Evolutionary conservation across 805 yeast genomes (phyloP), one percentile per base, ranked within the genome.

Genomic region (Grigorovia yakushimaensis): DNA sequence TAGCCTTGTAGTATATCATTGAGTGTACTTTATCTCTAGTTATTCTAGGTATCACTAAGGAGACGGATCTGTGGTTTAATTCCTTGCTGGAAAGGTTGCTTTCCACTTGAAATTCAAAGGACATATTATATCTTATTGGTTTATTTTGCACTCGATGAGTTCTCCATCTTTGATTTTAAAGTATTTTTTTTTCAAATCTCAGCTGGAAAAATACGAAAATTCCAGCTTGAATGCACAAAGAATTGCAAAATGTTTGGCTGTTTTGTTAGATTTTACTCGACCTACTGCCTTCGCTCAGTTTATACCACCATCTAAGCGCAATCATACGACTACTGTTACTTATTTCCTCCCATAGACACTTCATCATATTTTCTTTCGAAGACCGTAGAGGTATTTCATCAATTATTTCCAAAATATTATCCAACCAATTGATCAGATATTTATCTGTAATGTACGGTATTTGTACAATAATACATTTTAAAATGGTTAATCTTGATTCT

Each of bases 31-130:
- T 59, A 24, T 58, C 61, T 46, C 68, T 54, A 3, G 62, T 54
- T 19, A 64, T 22, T 24, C 64, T 54, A 15, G 67, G 68, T 9
- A 64, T 57, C 44, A 60, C 60, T 21, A 62, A 42, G 9, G 68
- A 64, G 1, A 63, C 65, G 0, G 67, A 64, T 40, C 61, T 66
- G 38, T 61, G 55, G 39, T 64, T 64, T 43, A 64, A 40, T 44
- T 57, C 58, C 46, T 64, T 64, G 17, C 40, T 38, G 4, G 67
- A 62, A 3, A 64, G 41, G 45, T 48, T 50, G 3, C 61, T 58
- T 41, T 64, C 68, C 5, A 62, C 54, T 21, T 57, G 56, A 46
- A 64, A 64, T 38, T 64, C 68, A 5, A 48, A 47, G 1, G 37
- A 33, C 37, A 33, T 33, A 7, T 27, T 27, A 27, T 15, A 3